A percentile compares a stretch with the other conserved stretches of the same genome.
phyloP scores from a whole-genome alignment of 805 yeast species.

The Monosporozyma solicola region DNA sequence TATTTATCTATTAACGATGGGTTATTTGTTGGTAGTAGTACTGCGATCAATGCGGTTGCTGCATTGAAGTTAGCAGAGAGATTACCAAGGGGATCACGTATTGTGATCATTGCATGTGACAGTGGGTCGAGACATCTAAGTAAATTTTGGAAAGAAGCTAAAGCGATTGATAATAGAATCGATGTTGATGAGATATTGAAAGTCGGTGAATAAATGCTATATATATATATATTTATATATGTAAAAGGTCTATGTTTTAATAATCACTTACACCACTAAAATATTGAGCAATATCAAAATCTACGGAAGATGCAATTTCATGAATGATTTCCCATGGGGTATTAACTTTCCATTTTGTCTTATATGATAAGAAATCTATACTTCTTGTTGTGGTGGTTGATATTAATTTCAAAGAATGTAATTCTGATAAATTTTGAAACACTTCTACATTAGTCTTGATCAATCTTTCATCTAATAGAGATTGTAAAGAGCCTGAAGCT shows the following conservation, averaged over 20 bases:
- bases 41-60: conserved; percentile 92
- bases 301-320: conserved; percentile 52
- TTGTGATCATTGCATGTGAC: conserved; percentile 86
- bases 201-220: neutral
- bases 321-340: conserved; percentile 58
- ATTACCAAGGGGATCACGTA: conserved; percentile 48
- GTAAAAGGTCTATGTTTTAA: neutral
- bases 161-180: conserved; percentile 25
- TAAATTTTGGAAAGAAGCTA: conserved; percentile 81
- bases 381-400: conserved; percentile 34
- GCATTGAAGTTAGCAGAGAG: conserved; percentile 53
- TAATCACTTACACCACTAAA: conserved; percentile 26
- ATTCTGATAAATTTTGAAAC: conserved; percentile 50
- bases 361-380: conserved; percentile 52
- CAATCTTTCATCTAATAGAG: conserved; percentile 14
- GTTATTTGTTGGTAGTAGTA: conserved; percentile 80
- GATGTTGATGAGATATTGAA: conserved; percentile 30
- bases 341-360: conserved; percentile 71
- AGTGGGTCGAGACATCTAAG: conserved; percentile 85
- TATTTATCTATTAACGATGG: conserved; percentile 77
- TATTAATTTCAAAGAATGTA: conserved; percentile 45
- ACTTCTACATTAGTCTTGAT: conserved; percentile 39
- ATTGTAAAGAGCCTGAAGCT: conserved; percentile 14
- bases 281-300: conserved; percentile 58
- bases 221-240: neutral